Evolutionary conservation across 192 early-diverging fungal species (phyloP), one percentile per base, ranked within the genome.

Genomic region (Rhizoclosmatium globosum): DNA sequence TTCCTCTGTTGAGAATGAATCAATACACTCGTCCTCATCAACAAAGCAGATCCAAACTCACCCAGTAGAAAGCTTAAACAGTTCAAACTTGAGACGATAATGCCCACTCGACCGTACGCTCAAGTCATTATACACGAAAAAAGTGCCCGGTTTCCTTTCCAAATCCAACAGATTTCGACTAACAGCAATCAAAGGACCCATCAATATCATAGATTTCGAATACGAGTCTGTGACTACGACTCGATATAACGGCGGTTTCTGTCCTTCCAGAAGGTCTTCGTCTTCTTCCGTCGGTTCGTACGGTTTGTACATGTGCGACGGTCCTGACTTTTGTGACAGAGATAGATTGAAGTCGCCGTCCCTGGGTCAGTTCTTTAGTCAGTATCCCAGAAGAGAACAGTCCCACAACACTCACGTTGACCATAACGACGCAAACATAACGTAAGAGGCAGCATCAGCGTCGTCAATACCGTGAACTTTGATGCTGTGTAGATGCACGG

Each of bases 121-220:
- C 11, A 88, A 56, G 53, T 88, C 87, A 60, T 79, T 74, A 68
- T 87, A 88, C 17, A 88, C 78, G 71, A 86, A 89, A 79, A 83
- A 88, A 21, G 76, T 56, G 13, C 81, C 85, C 38, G 76, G 79
- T 15, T 70, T 78, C 3, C 74, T 81, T 21, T 85, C 78, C 19
- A 79, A n/a, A 64, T 87, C 81, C n/a, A 59, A 7, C 41, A 87
- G 50, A n/a, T 53, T 7, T 31, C 46, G 13, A 23, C 67, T 38
- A 1, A 69, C 39, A 39, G 67, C 70, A 2, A 77, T 74, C 7
- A 78, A 62, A 21, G 59, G 72, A 4, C 84, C 84, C 38, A 77
- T 57, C 53, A 85, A 56, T 23, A 74, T 70, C 48, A 82, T 83
- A 64, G 47, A 48, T 44, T 7, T 11, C 15, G 7, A 41, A 56